phyloP scores from a whole-genome alignment of 345 rosid species.

The Leavenworthia alabamica region DNA sequence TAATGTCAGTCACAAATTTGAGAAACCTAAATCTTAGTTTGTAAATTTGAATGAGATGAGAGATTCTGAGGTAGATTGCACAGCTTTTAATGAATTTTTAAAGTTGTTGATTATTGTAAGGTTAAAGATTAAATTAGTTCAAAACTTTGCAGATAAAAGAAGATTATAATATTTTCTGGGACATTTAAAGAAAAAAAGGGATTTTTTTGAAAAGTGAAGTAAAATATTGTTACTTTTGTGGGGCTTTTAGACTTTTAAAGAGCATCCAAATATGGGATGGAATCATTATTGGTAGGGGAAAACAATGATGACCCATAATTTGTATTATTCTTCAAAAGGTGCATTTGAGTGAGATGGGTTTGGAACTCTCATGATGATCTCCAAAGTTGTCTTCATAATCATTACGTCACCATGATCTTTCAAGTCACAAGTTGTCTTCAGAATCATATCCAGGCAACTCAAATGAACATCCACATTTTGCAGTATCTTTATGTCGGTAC shows the following conservation, averaged over 20 bases:
- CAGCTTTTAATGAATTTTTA: neutral
- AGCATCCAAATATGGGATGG: constrained; percentile 17
- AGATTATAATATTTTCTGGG: neutral
- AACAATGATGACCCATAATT: constrained; percentile 24
- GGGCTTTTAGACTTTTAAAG: constrained; percentile 8
- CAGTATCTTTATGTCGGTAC: neutral
- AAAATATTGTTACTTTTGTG: constrained; percentile 9
- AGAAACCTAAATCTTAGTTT: neutral
- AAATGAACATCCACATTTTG: neutral
- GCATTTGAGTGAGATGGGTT: constrained; percentile 8
- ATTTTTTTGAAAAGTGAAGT: constrained; percentile 12
- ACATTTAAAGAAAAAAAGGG: neutral
- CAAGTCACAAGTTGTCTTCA: constrained; percentile 10
- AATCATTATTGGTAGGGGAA: constrained; percentile 26
- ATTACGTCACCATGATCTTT: constrained; percentile 10
- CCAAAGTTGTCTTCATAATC: neutral
- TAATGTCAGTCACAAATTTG: neutral
- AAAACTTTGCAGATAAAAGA: neutral
- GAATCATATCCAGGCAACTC: neutral
- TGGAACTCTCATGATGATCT: constrained; percentile 13
- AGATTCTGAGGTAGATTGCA: neutral
- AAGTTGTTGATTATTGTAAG: neutral
- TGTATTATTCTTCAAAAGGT: constrained; percentile 8
- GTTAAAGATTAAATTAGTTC: neutral
- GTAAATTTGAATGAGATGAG: neutral